Evolutionary conservation across 2,329 filamentous ascomycete genomes (phyloP).

Genomic region (Colletotrichum melonis): DNA sequence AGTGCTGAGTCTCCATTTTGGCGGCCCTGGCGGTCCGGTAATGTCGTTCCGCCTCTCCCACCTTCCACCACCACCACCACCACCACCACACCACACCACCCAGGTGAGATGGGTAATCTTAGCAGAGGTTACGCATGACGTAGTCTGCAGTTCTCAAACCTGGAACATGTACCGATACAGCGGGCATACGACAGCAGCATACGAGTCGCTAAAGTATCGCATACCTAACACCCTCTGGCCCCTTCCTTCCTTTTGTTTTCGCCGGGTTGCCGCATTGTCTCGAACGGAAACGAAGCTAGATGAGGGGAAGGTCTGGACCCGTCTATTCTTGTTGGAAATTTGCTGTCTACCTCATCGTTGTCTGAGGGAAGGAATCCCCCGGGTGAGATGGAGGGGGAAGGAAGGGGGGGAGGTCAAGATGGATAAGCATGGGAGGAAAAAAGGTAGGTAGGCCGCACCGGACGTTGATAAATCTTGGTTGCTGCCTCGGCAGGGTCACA

Average conservation of each 20-base stretch:
- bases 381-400: slow-evolving; percentile 38
- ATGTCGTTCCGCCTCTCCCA: neutral
- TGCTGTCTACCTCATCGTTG: neutral
- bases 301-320: neutral
- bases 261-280: slow-evolving; percentile 14
- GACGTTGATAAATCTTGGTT: slow-evolving; percentile 24
- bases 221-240: neutral
- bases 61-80: neutral
- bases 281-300: slow-evolving; percentile 11
- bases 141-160: slow-evolving; percentile 26
- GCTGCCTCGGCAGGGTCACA: slow-evolving; percentile 10
- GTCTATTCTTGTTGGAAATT: neutral
- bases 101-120: slow-evolving; percentile 4
- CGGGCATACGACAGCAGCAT: neutral
- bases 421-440: neutral
- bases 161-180: slow-evolving; percentile 11
- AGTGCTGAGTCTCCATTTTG: neutral
- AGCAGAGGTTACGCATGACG: slow-evolving; percentile 25
- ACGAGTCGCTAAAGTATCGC: neutral
- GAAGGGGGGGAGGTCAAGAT: slow-evolving; percentile 21
- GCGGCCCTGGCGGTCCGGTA: neutral
- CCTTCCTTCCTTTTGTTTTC: neutral
- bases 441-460: neutral
- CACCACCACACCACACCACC: neutral
- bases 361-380: slow-evolving; percentile 27